Evolutionary conservation across 139 green algal species (phyloP).

Genomic region (Yamagishiella unicocca): DNA sequence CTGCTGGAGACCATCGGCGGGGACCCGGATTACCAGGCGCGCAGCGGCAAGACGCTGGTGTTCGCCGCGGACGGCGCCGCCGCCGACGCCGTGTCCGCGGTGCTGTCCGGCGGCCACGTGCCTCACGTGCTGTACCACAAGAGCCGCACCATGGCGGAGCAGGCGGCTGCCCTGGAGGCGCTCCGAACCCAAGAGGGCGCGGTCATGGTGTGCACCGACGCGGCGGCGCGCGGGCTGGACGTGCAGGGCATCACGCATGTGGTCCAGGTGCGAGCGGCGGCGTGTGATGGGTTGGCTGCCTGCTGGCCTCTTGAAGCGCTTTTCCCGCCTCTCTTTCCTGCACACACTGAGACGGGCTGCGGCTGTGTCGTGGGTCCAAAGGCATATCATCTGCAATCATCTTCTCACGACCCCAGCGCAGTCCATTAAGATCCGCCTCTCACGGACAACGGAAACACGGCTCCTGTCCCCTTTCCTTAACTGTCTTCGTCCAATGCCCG

Average conservation of each 20-base stretch:
- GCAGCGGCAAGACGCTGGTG: constrained; percentile 76
- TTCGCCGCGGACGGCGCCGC: constrained; percentile 79
- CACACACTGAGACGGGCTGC: no score
- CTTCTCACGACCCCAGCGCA: no score
- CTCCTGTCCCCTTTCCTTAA: not conserved
- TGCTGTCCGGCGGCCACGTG: constrained; percentile 39
- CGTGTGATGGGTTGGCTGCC: not conserved
- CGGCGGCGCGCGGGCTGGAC: constrained; percentile 92
- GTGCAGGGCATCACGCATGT: constrained; percentile 87
- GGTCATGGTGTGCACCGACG: constrained; percentile 96
- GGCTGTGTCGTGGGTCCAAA: no score
- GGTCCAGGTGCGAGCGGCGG: constrained; percentile 59
- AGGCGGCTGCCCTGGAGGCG: constrained; percentile 60
- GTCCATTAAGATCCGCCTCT: no score
- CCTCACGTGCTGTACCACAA: constrained; percentile 69
- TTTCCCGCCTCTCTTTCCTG: no score
- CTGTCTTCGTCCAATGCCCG: no score
- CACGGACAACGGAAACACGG: no score
- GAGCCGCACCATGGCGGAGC: constrained; percentile 63
- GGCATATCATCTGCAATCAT: no score
- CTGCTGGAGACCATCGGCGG: constrained; percentile 46
- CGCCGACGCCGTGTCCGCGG: constrained; percentile 63
- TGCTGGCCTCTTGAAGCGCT: no score
- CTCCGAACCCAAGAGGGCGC: constrained; percentile 34
- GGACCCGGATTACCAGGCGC: constrained; percentile 56